Evolutionary conservation across 192 early-diverging fungal genomes (phyloP).

Genomic region (Coemansia sp.): DNA sequence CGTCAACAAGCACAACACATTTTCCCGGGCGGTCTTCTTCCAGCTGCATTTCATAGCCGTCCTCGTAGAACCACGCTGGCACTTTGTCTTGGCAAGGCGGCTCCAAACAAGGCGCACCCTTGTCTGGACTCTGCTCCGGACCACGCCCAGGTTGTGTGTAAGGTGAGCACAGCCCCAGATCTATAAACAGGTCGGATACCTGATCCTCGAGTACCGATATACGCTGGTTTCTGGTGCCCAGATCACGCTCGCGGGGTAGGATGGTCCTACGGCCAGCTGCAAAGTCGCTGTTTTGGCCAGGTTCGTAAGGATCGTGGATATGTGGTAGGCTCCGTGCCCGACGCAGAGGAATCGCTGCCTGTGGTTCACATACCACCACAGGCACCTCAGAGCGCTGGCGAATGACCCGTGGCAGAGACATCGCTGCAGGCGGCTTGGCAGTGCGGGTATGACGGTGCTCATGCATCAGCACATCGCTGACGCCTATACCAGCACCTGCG

Average conservation of each 20-base stretch:
- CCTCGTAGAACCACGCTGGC: slow-evolving; percentile 15
- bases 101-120: background rate
- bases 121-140: background rate
- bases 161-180: slow-evolving; percentile 25
- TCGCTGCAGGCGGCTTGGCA: too few relatives aligned
- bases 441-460: too few relatives aligned
- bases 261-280: background rate
- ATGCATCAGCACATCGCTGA: too few relatives aligned
- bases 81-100: background rate
- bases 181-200: slow-evolving; percentile 32
- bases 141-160: slow-evolving; percentile 2
- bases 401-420: too few relatives aligned
- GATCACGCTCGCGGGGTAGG: background rate
- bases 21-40: background rate
- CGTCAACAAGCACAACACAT: slow-evolving; percentile 26
- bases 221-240: slow-evolving; percentile 1
- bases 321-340: background rate
- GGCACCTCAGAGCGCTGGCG: too few relatives aligned
- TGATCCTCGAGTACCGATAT: slow-evolving; percentile 23
- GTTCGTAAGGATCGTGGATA: background rate
- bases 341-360: too few relatives aligned
- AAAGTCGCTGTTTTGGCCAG: background rate
- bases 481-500: too few relatives aligned
- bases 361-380: too few relatives aligned
- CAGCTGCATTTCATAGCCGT: background rate